A percentile compares a stretch with the other conserved stretches of the same genome.
Conservation (phyloP, 495 filamentous ascomycete genomes). For the Podospora comata region DNA sequence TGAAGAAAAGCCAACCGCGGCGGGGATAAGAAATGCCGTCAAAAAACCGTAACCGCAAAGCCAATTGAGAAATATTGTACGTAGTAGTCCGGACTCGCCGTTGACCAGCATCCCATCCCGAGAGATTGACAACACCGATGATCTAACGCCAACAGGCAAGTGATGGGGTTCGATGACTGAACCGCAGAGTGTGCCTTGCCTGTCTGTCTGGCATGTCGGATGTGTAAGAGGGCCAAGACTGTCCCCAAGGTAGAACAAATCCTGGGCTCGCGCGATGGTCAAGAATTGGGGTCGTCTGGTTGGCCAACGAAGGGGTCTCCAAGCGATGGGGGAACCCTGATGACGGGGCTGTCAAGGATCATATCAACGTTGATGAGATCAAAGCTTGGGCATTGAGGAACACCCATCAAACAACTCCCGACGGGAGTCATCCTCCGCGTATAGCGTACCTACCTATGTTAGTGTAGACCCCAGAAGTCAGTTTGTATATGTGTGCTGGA, state of each 20-base stretch:
- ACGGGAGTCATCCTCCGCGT: slow-evolving; percentile 1
- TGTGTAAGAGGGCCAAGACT: slow-evolving; percentile 5
- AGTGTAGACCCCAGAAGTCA: background rate
- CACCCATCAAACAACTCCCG: slow-evolving; percentile 2
- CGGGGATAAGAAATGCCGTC: slow-evolving; percentile 1
- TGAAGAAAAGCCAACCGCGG: background rate
- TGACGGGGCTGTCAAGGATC: background rate
- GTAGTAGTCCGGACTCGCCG: background rate
- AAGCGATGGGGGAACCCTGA: background rate
- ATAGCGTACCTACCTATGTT: background rate
- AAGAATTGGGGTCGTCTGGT: background rate
- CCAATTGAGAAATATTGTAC: background rate
- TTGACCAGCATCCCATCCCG: background rate
- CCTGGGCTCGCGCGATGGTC: slow-evolving; percentile 2
- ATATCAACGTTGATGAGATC: background rate
- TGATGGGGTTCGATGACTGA: background rate
- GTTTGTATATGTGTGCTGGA: background rate
- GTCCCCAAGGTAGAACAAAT: background rate
- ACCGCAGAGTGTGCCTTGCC: slow-evolving; percentile 2
- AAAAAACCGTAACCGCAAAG: background rate
- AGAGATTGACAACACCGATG: background rate
- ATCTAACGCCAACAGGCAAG: slow-evolving; percentile 8
- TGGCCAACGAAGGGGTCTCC: background rate
- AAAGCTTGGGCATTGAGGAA: background rate
- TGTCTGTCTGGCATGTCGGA: slow-evolving; percentile 3